Percentiles rank a stretch among this genome's conserved stretches.
These are phyloP conservation scores for Ilex asprella DNA, from an alignment of 257 asterid genomes.

Conservation along the genomic window DNA sequence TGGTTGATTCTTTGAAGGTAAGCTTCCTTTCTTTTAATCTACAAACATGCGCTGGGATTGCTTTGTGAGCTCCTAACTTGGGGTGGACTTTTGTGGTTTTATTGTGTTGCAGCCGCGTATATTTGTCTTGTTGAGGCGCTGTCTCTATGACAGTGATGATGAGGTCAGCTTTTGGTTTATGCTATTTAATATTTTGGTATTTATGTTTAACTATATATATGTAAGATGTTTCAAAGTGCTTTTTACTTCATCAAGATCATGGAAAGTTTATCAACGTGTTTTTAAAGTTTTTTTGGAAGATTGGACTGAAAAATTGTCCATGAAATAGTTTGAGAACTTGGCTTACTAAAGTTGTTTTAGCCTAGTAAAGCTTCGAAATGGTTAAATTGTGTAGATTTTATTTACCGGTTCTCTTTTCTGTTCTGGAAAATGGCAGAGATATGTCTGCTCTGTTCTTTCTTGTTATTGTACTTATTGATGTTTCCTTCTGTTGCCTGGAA, in stretches of 20 bases:
- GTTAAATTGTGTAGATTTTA: no score
- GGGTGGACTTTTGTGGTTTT: neutral
- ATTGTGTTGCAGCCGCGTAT: conserved; percentile 76
- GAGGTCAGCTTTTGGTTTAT: conserved; percentile 53
- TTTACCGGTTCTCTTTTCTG: no score
- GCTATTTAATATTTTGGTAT: neutral
- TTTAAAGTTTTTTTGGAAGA: no score
- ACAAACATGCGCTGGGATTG: neutral
- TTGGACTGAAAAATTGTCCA: no score
- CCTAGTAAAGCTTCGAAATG: no score
- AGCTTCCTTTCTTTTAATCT: conserved; percentile 10
- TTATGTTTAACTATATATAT: neutral
- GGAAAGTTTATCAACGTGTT: neutral
- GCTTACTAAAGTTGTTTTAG: no score
- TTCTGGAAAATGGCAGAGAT: no score
- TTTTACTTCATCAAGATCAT: neutral
- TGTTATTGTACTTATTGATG: no score
- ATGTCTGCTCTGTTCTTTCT: no score
- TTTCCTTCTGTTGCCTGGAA: no score
- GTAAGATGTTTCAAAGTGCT: neutral
- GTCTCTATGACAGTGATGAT: conserved; percentile 86
- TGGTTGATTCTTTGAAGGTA: conserved; percentile 83
- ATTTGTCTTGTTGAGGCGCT: conserved; percentile 68
- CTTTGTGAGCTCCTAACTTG: conserved; percentile 14
- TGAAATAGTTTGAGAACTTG: no score